A percentile compares a stretch with the other conserved stretches of the same genome.
phyloP scores from a whole-genome alignment of 2,329 filamentous ascomycete genomes.

The Phoma sp. region DNA sequence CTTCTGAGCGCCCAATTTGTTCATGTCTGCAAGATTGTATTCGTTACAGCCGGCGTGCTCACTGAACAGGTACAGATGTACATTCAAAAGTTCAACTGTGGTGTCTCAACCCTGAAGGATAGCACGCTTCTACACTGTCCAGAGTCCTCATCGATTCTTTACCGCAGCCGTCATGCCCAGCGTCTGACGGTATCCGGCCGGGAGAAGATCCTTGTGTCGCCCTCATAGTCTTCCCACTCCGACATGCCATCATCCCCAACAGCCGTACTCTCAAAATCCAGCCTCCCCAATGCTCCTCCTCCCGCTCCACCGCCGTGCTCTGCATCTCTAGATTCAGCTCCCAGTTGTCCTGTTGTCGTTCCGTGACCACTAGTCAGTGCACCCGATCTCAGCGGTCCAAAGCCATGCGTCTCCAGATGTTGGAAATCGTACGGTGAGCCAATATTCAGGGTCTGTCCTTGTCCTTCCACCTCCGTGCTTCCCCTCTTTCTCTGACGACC shows the following conservation, averaged over 20 bases:
- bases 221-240: slow-evolving; percentile 2
- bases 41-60: too few relatives aligned
- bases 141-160: too few relatives aligned
- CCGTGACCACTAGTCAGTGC: background rate
- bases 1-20: too few relatives aligned
- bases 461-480: background rate
- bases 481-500: background rate
- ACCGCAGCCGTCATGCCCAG: background rate
- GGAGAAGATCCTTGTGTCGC: background rate
- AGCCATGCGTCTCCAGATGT: background rate
- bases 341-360: background rate
- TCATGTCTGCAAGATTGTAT: too few relatives aligned
- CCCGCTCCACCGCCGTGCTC: background rate
- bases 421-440: background rate
- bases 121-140: too few relatives aligned
- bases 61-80: too few relatives aligned
- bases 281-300: background rate
- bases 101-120: too few relatives aligned
- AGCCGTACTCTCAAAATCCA: slow-evolving; percentile 1
- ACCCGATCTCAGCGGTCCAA: background rate
- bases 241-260: background rate
- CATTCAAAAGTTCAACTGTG: too few relatives aligned
- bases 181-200: background rate
- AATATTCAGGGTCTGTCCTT: background rate
- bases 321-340: background rate